phyloP scores from a whole-genome alignment of 352 stramenopile genomes.

The Globisporangium yorkense region DNA sequence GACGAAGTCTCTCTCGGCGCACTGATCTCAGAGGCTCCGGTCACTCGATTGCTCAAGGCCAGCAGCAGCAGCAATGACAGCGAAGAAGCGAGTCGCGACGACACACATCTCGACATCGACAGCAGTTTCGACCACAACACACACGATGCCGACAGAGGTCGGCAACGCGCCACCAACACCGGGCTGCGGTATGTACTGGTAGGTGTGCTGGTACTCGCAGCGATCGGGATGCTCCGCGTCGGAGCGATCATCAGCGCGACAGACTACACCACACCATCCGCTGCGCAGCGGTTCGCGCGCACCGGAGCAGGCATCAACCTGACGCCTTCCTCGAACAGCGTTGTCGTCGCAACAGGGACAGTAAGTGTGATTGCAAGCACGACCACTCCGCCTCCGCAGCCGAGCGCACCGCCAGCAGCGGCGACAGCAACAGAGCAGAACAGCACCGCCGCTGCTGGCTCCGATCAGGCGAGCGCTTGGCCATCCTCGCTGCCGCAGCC shows the following conservation, averaged over 20 bases:
- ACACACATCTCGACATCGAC: not conserved
- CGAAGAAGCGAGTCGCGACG: not conserved
- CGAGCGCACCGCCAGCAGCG: not conserved
- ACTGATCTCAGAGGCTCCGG: not conserved
- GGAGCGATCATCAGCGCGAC: conserved; percentile 1
- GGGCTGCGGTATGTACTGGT: conserved; percentile 6
- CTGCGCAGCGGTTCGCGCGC: conserved; percentile 3
- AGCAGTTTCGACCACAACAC: not conserved
- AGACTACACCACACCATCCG: not conserved
- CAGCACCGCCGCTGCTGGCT: not conserved
- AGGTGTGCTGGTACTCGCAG: not conserved
- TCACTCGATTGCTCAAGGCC: not conserved
- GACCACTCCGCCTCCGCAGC: not conserved
- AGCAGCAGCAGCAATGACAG: not conserved
- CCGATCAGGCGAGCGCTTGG: not conserved
- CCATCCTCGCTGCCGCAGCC: not conserved
- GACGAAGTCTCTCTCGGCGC: not conserved
- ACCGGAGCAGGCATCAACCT: not conserved
- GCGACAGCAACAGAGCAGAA: not conserved
- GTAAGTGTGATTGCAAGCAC: not conserved
- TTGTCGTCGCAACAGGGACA: not conserved
- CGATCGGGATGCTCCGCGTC: conserved; percentile 2
- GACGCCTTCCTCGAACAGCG: not conserved
- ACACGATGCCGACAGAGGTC: not conserved
- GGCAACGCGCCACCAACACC: not conserved